phyloP scores from a whole-genome alignment of 768 basidiomycete species.

The Tricholoma sp. region DNA sequence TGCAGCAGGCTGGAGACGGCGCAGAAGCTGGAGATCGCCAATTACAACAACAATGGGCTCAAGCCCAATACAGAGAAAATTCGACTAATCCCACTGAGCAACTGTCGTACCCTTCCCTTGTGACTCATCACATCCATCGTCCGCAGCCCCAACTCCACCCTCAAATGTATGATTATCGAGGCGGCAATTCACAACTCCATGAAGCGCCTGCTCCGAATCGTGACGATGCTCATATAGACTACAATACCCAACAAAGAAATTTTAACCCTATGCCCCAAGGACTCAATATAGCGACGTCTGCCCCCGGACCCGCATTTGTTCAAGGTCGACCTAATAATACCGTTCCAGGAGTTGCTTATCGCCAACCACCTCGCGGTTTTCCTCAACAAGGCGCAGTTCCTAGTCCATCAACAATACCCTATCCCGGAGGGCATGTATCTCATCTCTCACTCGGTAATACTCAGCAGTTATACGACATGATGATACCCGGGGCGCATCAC shows the following conservation, averaged over 20 bases:
- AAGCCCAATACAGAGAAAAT: slow-evolving; percentile 45
- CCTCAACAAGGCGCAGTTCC: slow-evolving; percentile 49
- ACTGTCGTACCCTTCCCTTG: slow-evolving; percentile 65
- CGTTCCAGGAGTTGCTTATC: slow-evolving; percentile 46
- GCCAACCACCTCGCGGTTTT: slow-evolving; percentile 56
- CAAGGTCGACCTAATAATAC: slow-evolving; percentile 48
- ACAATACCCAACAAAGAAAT: slow-evolving; percentile 51
- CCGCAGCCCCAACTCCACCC: slow-evolving; percentile 42
- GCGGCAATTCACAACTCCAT: slow-evolving; percentile 30
- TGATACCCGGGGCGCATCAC: slow-evolving; percentile 49
- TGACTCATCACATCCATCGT: slow-evolving; percentile 49
- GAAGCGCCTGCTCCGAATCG: slow-evolving; percentile 26
- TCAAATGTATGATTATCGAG: slow-evolving; percentile 48
- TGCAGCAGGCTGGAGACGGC: slow-evolving; percentile 61
- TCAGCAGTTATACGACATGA: slow-evolving; percentile 80
- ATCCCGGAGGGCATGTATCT: slow-evolving; percentile 48
- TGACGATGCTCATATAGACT: slow-evolving; percentile 51
- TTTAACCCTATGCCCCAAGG: slow-evolving; percentile 42
- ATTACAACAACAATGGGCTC: slow-evolving; percentile 42
- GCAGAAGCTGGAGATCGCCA: slow-evolving; percentile 32
- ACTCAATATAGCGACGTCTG: slow-evolving; percentile 24
- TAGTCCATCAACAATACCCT: slow-evolving; percentile 49
- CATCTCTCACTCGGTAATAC: slow-evolving; percentile 69
- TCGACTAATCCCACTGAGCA: slow-evolving; percentile 36
- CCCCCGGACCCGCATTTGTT: slow-evolving; percentile 41